Evolutionary conservation across 257 asterid genomes (phyloP).

Genomic region (Avicennia marina): DNA sequence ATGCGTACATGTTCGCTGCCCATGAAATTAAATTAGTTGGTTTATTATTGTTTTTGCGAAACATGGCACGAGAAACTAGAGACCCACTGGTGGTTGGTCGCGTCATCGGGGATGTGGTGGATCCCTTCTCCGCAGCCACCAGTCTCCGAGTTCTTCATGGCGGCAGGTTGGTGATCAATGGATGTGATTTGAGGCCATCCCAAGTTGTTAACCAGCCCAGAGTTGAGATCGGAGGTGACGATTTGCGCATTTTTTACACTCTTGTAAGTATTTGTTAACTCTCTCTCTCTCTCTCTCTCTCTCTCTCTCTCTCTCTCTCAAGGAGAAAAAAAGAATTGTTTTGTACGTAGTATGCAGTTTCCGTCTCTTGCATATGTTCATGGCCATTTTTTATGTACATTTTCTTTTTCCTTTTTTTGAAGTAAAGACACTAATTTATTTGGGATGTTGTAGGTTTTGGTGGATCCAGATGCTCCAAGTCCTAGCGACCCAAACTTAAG

Average conservation of each 20-base stretch:
- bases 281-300: too few relatives aligned
- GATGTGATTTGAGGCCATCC: conserved; percentile 39
- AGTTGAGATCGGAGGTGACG: conserved; percentile 34
- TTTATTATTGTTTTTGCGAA: too few relatives aligned
- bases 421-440: not conserved
- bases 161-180: conserved; percentile 21
- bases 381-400: too few relatives aligned
- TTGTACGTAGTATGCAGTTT: too few relatives aligned
- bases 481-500: conserved; percentile 31
- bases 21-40: too few relatives aligned
- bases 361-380: too few relatives aligned
- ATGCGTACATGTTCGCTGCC: too few relatives aligned
- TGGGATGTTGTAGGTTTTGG: conserved; percentile 19
- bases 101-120: conserved; percentile 36
- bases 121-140: conserved; percentile 27
- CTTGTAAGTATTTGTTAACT: conserved; percentile 25
- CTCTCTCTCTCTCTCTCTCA: too few relatives aligned
- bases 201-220: conserved; percentile 33
- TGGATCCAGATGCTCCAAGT: conserved; percentile 38
- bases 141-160: conserved; percentile 14
- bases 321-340: too few relatives aligned
- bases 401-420: not conserved
- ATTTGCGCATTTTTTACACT: conserved; percentile 31
- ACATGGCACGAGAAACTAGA: too few relatives aligned
- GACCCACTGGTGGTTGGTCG: conserved; percentile 34